Conservation (phyloP, 768 basidiomycete species). For the Podaxis sp. region DNA sequence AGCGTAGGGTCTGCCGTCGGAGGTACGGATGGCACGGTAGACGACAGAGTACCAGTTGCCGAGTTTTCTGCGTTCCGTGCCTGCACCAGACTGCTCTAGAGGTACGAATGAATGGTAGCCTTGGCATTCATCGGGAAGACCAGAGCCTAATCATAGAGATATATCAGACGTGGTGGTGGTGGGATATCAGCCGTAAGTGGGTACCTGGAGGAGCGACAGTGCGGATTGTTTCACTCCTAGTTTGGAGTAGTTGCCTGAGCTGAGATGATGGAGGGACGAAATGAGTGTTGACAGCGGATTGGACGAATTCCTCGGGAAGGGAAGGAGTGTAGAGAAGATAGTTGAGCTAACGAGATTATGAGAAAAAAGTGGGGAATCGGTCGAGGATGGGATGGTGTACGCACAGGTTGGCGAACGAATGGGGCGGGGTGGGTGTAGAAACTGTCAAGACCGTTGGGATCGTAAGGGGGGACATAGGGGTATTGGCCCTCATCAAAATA, state of each 20-base stretch:
- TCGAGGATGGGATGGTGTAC: conserved; percentile 7
- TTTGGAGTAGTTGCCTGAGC: conserved; percentile 40
- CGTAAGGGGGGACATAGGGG: conserved; percentile 16
- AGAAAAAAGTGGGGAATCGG: neutral
- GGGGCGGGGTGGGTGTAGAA: conserved; percentile 35
- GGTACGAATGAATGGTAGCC: conserved; percentile 87
- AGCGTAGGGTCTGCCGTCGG: conserved; percentile 74
- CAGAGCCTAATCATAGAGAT: conserved; percentile 34
- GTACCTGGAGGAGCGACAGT: conserved; percentile 36
- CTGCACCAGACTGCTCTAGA: conserved; percentile 49
- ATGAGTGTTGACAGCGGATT: conserved; percentile 46
- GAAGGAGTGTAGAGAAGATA: conserved; percentile 88
- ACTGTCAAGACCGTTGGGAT: conserved; percentile 21
- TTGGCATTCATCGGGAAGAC: conserved; percentile 82
- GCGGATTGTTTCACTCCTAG: conserved; percentile 65
- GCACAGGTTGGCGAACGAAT: conserved; percentile 69
- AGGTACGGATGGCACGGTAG: conserved; percentile 75
- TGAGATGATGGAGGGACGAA: conserved; percentile 57
- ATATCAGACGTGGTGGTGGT: conserved; percentile 21
- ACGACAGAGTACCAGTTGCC: conserved; percentile 83
- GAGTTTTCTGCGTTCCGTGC: conserved; percentile 65
- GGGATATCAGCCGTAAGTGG: neutral
- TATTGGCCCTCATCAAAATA: conserved; percentile 28
- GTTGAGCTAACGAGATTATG: conserved; percentile 54
- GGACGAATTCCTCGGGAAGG: conserved; percentile 50